Percentiles rank a stretch among this genome's conserved stretches.
Conservation (phyloP, 1,139 yeast genomes). For the Eremothecium cymbalariae region DNA sequence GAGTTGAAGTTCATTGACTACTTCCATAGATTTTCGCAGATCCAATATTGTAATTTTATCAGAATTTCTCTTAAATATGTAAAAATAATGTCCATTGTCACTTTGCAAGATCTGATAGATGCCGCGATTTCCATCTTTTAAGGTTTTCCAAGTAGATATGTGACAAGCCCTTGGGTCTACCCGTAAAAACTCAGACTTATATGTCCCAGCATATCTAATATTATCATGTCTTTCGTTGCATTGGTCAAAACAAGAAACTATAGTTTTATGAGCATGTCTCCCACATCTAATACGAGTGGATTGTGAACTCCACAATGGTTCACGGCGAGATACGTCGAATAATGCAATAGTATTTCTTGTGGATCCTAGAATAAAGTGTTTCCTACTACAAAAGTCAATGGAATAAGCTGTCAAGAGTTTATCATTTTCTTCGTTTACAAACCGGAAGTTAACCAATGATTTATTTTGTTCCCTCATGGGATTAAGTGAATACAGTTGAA, state of each 20-base stretch:
- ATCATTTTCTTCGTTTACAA: constrained; percentile 19
- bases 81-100: constrained; percentile 24
- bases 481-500: constrained; percentile 20
- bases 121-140: constrained; percentile 13
- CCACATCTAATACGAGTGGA: constrained; percentile 12
- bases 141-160: constrained; percentile 5
- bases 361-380: constrained; percentile 22
- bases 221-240: constrained; percentile 7
- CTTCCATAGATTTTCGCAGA: constrained; percentile 12
- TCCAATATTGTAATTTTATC: constrained; percentile 23
- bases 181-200: constrained; percentile 22
- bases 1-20: constrained; percentile 16
- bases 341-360: constrained; percentile 21
- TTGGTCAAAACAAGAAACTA: constrained; percentile 27
- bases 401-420: constrained; percentile 20
- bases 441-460: constrained; percentile 16
- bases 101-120: constrained; percentile 23
- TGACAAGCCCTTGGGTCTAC: constrained; percentile 18
- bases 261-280: constrained; percentile 16
- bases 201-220: constrained; percentile 19
- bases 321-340: constrained; percentile 18
- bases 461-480: constrained; percentile 1
- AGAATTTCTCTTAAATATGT: constrained; percentile 21
- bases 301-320: constrained; percentile 18
- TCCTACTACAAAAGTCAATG: constrained; percentile 13